Evolutionary conservation across 345 rosid species (phyloP), one percentile per base, ranked within the genome.

Genomic region (Trapa bicornis): DNA sequence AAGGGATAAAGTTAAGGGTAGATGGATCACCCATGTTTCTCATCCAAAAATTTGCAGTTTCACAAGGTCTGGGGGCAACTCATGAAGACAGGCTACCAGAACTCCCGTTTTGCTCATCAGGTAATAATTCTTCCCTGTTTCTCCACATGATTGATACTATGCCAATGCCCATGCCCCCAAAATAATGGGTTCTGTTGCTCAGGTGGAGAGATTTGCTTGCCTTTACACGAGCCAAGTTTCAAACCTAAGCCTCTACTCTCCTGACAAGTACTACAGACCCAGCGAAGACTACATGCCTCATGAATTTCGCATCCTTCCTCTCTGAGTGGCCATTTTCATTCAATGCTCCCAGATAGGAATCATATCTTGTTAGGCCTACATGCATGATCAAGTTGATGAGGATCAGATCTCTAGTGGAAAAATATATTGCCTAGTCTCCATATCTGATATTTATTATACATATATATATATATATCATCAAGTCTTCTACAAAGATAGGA

Each of bases 181-280:
- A 22, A 22, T 22, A 22, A 22, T 41, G 5, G 52, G 8, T 41
- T 38, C 67, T 42, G 13, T 7, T 65, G 60, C 70, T 65, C 84
- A 93, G 99, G 99, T 94, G 37, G 99, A 94, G 82, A 94, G 99
- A 86, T 94, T 91, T 67, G 99, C 97, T 1, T 94, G 99, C 80
- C 93, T 94, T 33, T 94, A 91, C 74, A 87, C 97, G 1, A 87
- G 99, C 78, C 91, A 88, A 75, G 94, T 94, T 39, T 88, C 97
- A 47, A 94, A 94, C 85, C 69, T 94, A 65, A 79, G 95, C 74
- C 77, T 90, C 73, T 91, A 94, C 75, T 94, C 99, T 0, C 96
- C 97, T 0, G 87, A 94, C 79, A 94, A 88, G 74, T 91, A 91
- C 74, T 94, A 94, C 77, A 80, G 92, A 71, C 99, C 96, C 17